Evolutionary conservation across 73 alveolate species (phyloP), one percentile per base, ranked within the genome.

Genomic region (Stentor roeselii): DNA sequence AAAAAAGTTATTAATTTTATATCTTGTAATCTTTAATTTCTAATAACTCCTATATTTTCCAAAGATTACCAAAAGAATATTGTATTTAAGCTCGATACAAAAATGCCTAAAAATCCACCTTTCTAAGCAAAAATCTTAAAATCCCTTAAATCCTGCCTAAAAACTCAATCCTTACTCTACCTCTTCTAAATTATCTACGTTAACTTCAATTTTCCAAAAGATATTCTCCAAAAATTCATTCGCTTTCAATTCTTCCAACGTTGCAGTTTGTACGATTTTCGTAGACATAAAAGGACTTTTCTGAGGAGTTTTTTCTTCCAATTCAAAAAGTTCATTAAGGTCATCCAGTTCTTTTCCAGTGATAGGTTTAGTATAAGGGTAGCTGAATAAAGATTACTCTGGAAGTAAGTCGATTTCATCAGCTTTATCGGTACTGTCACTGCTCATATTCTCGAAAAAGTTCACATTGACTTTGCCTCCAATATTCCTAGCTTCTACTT

Each of bases 271-370:
- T 30, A 67, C 34, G 37, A 36, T 27, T 21, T 21, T 67, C 21
- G 80, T 67, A 36, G 80, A 67, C 37, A 32, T 67, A 67, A 67
- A 67, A 14, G 37, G 37, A 67, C 34, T 32, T 32, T 67, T 67
- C n/a, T 67, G 80, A 27, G 80, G n/a, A 30, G 21, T 67, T 34
- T 67, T 32, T 0, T 67, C 80, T 2, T 32, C 80, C 2, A 67
- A 30, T 15, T 67, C 80, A 67, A 67, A 67, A 36, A 67, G 11
- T 15, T 2, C 37, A 27, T 36, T 21, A 34, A 67, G 80, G 27
- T 67, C 80, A 27, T 67, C 80, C 0, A 67, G 41, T 21, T 67
- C 80, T 67, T 67, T 67, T 67, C 80, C 80, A 30, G 80, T 67
- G 27, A 67, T 67, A 21, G 80, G 80, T 32, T 67, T 67, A 1